Base-by-base conservation (phyloP, 164 flowering plant genomes). In the Malania oleifera region DNA sequence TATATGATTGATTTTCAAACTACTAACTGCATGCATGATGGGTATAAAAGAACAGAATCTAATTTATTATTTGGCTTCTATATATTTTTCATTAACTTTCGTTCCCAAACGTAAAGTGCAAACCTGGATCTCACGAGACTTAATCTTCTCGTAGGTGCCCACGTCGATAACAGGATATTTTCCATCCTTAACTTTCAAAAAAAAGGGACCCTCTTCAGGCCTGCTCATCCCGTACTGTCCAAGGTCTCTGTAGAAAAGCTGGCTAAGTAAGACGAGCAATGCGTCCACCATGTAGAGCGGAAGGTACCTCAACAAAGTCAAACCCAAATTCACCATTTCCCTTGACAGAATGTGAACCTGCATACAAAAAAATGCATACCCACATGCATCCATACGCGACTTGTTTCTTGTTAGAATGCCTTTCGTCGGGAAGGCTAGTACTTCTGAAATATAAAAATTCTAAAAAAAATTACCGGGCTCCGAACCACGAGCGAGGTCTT, bases 401-500 rank as follows among this genome's bases (percentile, higher is more conserved):
- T n/a, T n/a, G n/a, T n/a, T n/a, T n/a, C n/a, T n/a, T n/a, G n/a
- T n/a, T n/a, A n/a, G n/a, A n/a, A n/a, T n/a, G n/a, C n/a, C n/a
- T n/a, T n/a, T n/a, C n/a, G n/a, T n/a, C n/a, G n/a, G n/a, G n/a
- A n/a, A n/a, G n/a, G n/a, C n/a, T n/a, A n/a, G n/a, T n/a, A n/a
- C n/a, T n/a, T n/a, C n/a, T n/a, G n/a, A n/a, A n/a, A n/a, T n/a
- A n/a, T n/a, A n/a, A n/a, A n/a, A n/a, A n/a, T n/a, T n/a, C n/a
- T n/a, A 39, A 39, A 39, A 39, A 39, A 9, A 39, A 9, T 39
- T 77, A 87, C 95, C 64, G 85, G 81, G 54, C 66, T 79, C 18
- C 86, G 41, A 31, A 81, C 64, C 17, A 79, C 79, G 34, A 87
- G 74, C 23, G 82, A 81, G 25, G 88, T 62, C 2, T 61, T 27